Evolutionary conservation across 192 early-diverging fungal genomes (phyloP).

Genomic region (Lobulomyces angularis): DNA sequence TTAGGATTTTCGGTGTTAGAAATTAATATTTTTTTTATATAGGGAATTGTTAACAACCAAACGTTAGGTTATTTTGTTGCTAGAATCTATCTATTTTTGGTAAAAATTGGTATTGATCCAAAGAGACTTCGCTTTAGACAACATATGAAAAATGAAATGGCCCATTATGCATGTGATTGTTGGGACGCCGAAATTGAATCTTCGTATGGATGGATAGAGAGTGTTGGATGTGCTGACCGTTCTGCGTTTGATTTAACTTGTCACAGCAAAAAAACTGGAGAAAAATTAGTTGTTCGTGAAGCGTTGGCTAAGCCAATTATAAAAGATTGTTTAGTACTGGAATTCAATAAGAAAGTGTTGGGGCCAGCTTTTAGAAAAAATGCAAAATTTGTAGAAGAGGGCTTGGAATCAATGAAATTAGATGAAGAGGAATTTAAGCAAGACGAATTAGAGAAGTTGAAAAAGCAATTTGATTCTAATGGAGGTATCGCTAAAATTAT

Average conservation of each 20-base stretch:
- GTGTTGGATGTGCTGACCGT: constrained; percentile 98
- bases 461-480: constrained; percentile 19
- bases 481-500: constrained; percentile 27
- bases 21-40: constrained; percentile 7
- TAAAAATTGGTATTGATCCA: constrained; percentile 76
- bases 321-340: constrained; percentile 62
- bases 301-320: constrained; percentile 68
- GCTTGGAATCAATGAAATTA: constrained; percentile 49
- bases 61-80: constrained; percentile 98
- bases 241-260: constrained; percentile 93
- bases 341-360: constrained; percentile 88
- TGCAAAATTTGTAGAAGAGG: constrained; percentile 74
- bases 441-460: constrained; percentile 33
- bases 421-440: constrained; percentile 44
- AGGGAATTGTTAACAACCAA: constrained; percentile 84
- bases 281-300: constrained; percentile 90
- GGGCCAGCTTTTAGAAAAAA: constrained; percentile 87
- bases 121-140: constrained; percentile 88
- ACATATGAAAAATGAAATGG: constrained; percentile 99
- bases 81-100: constrained; percentile 84
- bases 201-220: constrained; percentile 91
- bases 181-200: constrained; percentile 97
- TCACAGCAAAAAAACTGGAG: constrained; percentile 76
- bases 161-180: constrained; percentile 96
- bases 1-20: not conserved